phyloP scores from a whole-genome alignment of 2,329 filamentous ascomycete genomes.

The Helotiales sp. region DNA sequence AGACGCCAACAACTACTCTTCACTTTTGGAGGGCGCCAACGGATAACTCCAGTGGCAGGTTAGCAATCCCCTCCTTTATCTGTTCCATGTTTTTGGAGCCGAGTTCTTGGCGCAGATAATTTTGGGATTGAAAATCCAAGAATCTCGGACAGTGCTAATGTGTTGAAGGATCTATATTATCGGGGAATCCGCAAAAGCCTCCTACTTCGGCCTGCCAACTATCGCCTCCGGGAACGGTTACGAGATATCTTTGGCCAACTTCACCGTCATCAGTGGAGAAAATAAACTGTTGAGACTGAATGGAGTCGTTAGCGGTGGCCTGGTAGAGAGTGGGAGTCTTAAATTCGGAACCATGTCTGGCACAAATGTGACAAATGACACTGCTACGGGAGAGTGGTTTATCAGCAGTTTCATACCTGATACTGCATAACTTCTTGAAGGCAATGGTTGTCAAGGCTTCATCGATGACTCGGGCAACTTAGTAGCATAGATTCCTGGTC shows the following conservation, averaged over 20 bases:
- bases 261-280: slow-evolving; percentile 66
- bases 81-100: neutral
- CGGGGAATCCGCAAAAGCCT: slow-evolving; percentile 66
- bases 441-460: neutral
- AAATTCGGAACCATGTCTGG: slow-evolving; percentile 42
- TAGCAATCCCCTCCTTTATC: neutral
- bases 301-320: slow-evolving; percentile 43
- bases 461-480: neutral
- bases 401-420: slow-evolving; percentile 22
- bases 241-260: slow-evolving; percentile 72
- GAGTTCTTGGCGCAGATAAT: too few relatives aligned
- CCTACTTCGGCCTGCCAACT: slow-evolving; percentile 68
- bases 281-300: slow-evolving; percentile 56
- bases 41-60: slow-evolving; percentile 70
- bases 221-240: slow-evolving; percentile 63
- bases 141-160: neutral
- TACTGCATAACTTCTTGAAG: slow-evolving; percentile 11
- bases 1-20: slow-evolving; percentile 52
- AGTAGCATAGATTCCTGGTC: neutral
- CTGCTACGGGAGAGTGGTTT: slow-evolving; percentile 30
- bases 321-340: slow-evolving; percentile 59
- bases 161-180: slow-evolving; percentile 65
- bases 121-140: too few relatives aligned
- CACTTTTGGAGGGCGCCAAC: slow-evolving; percentile 56
- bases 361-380: slow-evolving; percentile 35